Base-by-base conservation (phyloP, 148 eudicot genomes). In the Fagopyrum homotropicum region DNA sequence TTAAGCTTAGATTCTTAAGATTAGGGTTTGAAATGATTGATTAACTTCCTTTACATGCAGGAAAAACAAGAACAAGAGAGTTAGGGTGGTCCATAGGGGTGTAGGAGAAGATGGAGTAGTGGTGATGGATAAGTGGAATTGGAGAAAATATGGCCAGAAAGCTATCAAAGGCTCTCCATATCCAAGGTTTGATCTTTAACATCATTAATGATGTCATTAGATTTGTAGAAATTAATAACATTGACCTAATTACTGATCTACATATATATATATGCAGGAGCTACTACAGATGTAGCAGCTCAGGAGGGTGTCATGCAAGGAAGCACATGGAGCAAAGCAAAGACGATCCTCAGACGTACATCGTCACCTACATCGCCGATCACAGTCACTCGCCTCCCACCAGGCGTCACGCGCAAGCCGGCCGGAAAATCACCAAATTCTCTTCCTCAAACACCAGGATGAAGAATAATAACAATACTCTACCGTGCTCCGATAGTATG, bases 101-200 rank as follows among this genome's bases (percentile, higher is more conserved):
- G 54, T 49, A 45, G 51, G 15, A n/a, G 54, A 46, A 72, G 74
- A 72, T 49, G 55, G 74, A 45, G 40, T 2, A 35, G 47, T 77
- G 40, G 75, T 78, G 19, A 80, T 87, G 57, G 97, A 91, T 81
- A 81, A 72, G 72, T 91, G 97, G 97, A 91, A 91, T 66, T 91
- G 97, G 97, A 87, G 97, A 19, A 91, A 91, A 79, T 91, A 91
- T 77, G 97, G 97, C 46, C 91, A 91, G 74, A 91, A 91, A 75
- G 87, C 91, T 47, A 91, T 91, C 73, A 91, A 91, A 82, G 97
- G 97, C 46, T 91, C 97, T 2, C 89, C 89, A 55, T 89, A 86
- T 84, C 97, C 93, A 59, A 91, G 97, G 97, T 89, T 1, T 35
- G 40, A 35, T 35, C 40, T 35, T 35, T 35, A 35, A 35, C 40